Evolutionary conservation across 129 eudicot genomes (phyloP).

Genomic region (Saussurea involucrata): DNA sequence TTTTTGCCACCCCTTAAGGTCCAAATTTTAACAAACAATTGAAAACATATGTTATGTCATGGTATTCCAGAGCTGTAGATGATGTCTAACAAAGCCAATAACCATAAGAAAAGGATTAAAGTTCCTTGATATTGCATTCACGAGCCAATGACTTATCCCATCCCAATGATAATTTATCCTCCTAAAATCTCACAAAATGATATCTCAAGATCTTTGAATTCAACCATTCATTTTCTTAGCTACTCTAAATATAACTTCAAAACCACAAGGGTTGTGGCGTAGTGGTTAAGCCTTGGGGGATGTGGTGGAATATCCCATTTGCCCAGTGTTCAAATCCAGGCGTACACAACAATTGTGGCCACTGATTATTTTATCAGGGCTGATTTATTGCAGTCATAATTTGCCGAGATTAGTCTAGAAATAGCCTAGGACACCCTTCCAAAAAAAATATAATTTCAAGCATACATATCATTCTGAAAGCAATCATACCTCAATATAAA

Average conservation of each 20-base stretch:
- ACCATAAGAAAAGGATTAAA: background rate
- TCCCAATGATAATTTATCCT: background rate
- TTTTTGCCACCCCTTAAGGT: background rate
- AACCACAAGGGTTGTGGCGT: too few relatives aligned
- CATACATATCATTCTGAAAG: background rate
- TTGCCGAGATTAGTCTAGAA: too few relatives aligned
- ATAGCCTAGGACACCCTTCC: too few relatives aligned
- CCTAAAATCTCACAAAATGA: background rate
- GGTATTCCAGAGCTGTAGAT: conserved; percentile 11
- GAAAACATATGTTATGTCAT: background rate
- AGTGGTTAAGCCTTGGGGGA: too few relatives aligned
- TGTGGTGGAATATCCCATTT: too few relatives aligned
- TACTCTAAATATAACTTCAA: background rate
- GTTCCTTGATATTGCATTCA: background rate
- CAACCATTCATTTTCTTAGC: background rate
- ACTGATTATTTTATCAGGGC: too few relatives aligned
- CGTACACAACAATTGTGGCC: too few relatives aligned
- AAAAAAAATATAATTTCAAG: background rate
- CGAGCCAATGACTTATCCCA: conserved; percentile 3
- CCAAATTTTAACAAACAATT: conserved; percentile 3
- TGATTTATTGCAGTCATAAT: too few relatives aligned
- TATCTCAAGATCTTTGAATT: conserved; percentile 7
- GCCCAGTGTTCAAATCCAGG: too few relatives aligned
- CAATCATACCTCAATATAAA: background rate
- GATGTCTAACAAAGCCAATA: conserved; percentile 8